Conservation (phyloP, 2,329 filamentous ascomycete species). For the Colletotrichum phormii region DNA sequence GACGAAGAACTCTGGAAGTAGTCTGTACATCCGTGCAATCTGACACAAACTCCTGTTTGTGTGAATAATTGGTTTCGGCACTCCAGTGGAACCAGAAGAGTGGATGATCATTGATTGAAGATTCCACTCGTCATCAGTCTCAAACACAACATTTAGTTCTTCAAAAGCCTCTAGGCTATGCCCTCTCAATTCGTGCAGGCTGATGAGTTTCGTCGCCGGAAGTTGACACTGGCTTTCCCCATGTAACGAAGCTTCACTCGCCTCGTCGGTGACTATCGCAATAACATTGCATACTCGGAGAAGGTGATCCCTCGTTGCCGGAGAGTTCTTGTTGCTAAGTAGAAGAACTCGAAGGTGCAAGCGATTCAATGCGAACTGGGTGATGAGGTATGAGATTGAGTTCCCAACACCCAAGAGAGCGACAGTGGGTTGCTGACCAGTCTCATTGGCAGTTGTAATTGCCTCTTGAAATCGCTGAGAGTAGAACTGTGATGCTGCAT, state of each 20-base stretch:
- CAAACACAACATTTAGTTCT: background rate
- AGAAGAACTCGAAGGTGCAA: constrained; percentile 7
- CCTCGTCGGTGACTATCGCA: constrained; percentile 5
- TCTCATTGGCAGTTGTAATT: background rate
- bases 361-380: constrained; percentile 18
- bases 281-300: constrained; percentile 12
- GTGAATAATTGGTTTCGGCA: constrained; percentile 25
- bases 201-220: background rate
- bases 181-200: background rate
- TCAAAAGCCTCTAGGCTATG: too few relatives aligned
- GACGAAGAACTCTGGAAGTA: constrained; percentile 19
- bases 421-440: constrained; percentile 7
- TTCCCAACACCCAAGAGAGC: constrained; percentile 15
- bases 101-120: constrained; percentile 31
- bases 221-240: background rate
- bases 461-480: background rate
- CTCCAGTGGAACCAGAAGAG: constrained; percentile 24
- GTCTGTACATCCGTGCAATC: constrained; percentile 22
- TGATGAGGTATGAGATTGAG: constrained; percentile 18
- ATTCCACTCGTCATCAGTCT: constrained; percentile 25
- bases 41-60: constrained; percentile 28
- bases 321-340: constrained; percentile 28
- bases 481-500: constrained; percentile 4
- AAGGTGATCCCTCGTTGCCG: constrained; percentile 5
- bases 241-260: constrained; percentile 1